These are phyloP conservation scores for Chytriomyces hyalinus DNA, from an alignment of 192 early-diverging fungal species.

Conservation along the genomic window DNA sequence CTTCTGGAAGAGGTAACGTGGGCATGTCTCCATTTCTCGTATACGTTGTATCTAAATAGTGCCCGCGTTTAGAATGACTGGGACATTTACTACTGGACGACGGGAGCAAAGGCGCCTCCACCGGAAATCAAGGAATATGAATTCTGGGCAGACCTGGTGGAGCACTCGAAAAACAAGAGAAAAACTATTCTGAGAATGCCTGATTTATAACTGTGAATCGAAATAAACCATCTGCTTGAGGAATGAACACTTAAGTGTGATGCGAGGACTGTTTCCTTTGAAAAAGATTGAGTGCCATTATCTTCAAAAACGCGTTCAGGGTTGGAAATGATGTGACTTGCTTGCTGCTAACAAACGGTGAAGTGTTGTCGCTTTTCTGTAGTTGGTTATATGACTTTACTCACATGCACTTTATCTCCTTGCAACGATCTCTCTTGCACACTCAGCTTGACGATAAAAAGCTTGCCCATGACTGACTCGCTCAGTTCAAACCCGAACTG, in stretches of 20 bases:
- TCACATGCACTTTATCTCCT: no score
- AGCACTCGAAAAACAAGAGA: constrained; percentile 80
- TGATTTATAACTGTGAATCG: constrained; percentile 51
- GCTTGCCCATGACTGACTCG: no score
- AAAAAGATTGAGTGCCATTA: no score
- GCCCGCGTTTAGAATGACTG: constrained; percentile 73
- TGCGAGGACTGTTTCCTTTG: no score
- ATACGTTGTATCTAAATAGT: background rate
- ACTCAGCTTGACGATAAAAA: no score
- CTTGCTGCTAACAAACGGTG: no score
- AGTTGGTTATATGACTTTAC: no score
- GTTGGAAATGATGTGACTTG: no score
- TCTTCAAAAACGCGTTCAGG: background rate
- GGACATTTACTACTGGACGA: constrained; percentile 96
- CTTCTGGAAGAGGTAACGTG: constrained; percentile 65
- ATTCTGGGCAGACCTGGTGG: constrained; percentile 56
- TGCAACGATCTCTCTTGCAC: no score
- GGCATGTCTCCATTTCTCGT: no score
- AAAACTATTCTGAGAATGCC: constrained; percentile 84
- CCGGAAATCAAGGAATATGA: constrained; percentile 42
- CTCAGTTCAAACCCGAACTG: no score
- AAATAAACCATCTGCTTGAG: background rate
- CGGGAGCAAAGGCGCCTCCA: constrained; percentile 45
- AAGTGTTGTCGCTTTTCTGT: no score
- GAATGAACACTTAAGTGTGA: background rate